A percentile compares a stretch with the other conserved stretches of the same genome.
Evolutionary conservation across 2,329 filamentous ascomycete species (phyloP).

Genomic region (Xylaria sp.): DNA sequence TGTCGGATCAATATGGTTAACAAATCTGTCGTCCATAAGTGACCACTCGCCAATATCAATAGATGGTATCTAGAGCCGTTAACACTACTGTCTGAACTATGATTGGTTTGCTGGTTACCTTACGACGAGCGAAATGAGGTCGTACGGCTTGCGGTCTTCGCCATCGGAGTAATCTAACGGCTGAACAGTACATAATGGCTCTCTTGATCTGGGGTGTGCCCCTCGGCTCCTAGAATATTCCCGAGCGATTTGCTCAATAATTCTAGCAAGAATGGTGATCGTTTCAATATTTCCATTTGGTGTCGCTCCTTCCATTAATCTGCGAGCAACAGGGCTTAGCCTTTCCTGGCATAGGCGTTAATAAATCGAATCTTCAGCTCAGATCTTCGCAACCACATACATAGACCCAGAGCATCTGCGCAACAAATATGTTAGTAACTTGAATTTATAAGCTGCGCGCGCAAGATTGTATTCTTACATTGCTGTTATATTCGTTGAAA

Average conservation of each 20-base stretch:
- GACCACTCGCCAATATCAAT: too few species aligned
- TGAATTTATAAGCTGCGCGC: not conserved
- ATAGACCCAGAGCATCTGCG: constrained; percentile 6
- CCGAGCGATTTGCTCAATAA: not conserved
- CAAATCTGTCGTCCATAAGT: too few species aligned
- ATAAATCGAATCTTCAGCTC: not conserved
- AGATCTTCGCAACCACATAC: not conserved
- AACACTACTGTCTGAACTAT: not conserved
- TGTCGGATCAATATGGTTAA: too few species aligned
- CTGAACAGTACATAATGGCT: constrained; percentile 17
- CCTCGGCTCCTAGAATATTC: constrained; percentile 15
- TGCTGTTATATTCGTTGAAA: too few species aligned
- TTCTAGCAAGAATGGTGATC: not conserved
- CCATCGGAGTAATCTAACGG: not conserved
- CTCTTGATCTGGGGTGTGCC: constrained; percentile 18
- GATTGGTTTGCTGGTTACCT: not conserved
- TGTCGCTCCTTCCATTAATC: too few species aligned
- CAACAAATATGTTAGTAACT: not conserved
- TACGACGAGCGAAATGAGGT: constrained; percentile 22
- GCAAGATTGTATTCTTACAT: not conserved
- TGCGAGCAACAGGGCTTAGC: not conserved
- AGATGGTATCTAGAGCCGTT: constrained; percentile 7
- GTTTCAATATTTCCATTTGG: too few species aligned
- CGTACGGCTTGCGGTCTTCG: too few species aligned
- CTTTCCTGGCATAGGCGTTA: not conserved